Evolutionary conservation across 2,329 filamentous ascomycete species (phyloP).

Genomic region (Colletotrichum chrysophilum): DNA sequence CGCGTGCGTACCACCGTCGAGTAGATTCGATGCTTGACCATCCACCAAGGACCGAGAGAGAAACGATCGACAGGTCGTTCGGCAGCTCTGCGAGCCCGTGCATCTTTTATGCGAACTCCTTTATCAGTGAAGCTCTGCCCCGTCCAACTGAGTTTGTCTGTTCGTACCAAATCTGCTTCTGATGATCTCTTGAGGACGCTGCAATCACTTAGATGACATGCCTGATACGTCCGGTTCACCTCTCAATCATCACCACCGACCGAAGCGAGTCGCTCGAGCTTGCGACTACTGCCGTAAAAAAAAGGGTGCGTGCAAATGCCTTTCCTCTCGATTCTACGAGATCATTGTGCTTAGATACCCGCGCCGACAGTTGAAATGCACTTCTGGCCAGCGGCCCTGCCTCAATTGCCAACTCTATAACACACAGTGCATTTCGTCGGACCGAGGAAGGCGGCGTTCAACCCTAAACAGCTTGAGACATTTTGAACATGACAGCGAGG

Average conservation of each 20-base stretch:
- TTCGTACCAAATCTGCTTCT: not conserved
- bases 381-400: not conserved
- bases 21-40: not conserved
- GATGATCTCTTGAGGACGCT: not conserved
- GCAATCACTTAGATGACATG: not conserved
- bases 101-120: not conserved
- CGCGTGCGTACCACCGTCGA: not conserved
- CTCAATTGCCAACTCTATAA: not conserved
- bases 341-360: not conserved
- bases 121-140: not conserved
- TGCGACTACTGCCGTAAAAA: not conserved
- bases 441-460: not conserved
- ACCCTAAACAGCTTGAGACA: not conserved
- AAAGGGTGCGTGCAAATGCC: not conserved
- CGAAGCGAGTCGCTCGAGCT: not conserved
- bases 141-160: accelerated
- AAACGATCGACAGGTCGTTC: not conserved
- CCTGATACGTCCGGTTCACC: not conserved
- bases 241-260: not conserved
- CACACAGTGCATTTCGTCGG: not conserved
- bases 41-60: not conserved
- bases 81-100: not conserved
- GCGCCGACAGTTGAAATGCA: not conserved
- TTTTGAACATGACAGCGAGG: not conserved
- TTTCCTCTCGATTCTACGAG: not conserved